Conservation (phyloP, 1,284 basidiomycete genomes). For the Sporisorium exsertum region DNA sequence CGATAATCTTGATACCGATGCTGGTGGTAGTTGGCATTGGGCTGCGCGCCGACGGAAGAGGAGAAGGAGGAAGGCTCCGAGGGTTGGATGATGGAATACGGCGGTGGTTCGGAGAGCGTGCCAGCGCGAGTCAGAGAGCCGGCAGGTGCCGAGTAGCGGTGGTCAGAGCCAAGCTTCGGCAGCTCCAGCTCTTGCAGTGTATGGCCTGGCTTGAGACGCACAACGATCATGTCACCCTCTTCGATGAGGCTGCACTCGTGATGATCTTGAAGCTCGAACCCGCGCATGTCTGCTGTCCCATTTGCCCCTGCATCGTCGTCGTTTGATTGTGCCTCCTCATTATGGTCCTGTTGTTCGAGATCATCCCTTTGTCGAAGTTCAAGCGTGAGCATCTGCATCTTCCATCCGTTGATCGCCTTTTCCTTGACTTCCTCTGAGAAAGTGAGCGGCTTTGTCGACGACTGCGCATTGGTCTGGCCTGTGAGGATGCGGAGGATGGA, state of each 20-base stretch:
- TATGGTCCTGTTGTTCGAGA: constrained; percentile 37
- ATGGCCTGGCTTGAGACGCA: constrained; percentile 50
- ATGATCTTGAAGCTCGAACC: constrained; percentile 62
- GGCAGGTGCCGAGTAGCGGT: constrained; percentile 57
- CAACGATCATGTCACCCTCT: constrained; percentile 64
- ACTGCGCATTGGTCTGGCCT: constrained; percentile 50
- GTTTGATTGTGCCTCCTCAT: neutral
- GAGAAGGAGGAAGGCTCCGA: constrained; percentile 67
- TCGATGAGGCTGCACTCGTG: constrained; percentile 67
- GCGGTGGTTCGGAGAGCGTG: constrained; percentile 54
- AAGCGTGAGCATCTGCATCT: constrained; percentile 65
- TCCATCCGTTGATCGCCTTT: constrained; percentile 65
- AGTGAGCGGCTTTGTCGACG: constrained; percentile 51
- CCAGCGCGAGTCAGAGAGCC: constrained; percentile 50
- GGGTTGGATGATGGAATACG: constrained; percentile 56
- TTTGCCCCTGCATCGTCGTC: neutral
- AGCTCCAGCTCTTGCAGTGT: constrained; percentile 57
- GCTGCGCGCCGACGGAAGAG: constrained; percentile 64
- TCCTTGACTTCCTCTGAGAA: constrained; percentile 65
- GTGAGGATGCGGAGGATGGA: constrained; percentile 63
- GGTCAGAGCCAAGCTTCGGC: constrained; percentile 48
- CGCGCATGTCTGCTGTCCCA: constrained; percentile 28
- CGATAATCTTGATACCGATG: constrained; percentile 60
- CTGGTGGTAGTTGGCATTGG: constrained; percentile 64
- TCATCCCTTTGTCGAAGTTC: constrained; percentile 62